These are phyloP conservation scores for Thermomyces lanuginosus DNA, from an alignment of 2,329 filamentous ascomycete genomes.

Conservation along the genomic window DNA sequence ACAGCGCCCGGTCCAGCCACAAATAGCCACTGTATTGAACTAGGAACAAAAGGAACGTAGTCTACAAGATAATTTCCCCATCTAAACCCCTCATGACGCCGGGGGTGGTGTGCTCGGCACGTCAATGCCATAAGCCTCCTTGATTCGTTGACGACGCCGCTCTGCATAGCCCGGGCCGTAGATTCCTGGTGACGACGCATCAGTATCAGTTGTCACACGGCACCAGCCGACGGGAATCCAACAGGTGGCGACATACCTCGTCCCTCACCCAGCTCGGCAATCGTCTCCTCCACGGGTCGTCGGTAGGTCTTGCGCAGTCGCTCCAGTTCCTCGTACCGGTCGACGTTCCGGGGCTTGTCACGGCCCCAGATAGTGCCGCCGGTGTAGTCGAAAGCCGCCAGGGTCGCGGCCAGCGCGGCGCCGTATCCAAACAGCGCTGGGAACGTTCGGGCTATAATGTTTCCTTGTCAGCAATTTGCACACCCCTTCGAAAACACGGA, in stretches of 20 bases:
- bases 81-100: constrained; percentile 18
- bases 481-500: background rate
- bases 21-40: too few relatives aligned
- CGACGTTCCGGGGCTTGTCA: constrained; percentile 40
- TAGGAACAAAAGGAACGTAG: constrained; percentile 9
- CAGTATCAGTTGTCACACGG: constrained; percentile 6
- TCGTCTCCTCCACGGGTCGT: constrained; percentile 60
- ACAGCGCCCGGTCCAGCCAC: background rate
- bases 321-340: constrained; percentile 65
- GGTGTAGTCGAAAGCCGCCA: constrained; percentile 53
- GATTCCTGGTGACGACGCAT: constrained; percentile 43
- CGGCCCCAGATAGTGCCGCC: constrained; percentile 45
- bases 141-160: constrained; percentile 62
- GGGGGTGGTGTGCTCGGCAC: constrained; percentile 45
- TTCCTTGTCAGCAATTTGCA: constrained; percentile 6
- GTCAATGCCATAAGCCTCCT: constrained; percentile 77
- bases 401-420: constrained; percentile 37
- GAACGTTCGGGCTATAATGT: constrained; percentile 42
- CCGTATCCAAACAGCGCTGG: constrained; percentile 56
- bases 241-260: constrained; percentile 49
- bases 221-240: too few relatives aligned
- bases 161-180: constrained; percentile 69
- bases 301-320: constrained; percentile 56
- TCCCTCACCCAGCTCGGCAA: constrained; percentile 70
- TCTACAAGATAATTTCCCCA: constrained; percentile 17